Conservation (phyloP, 257 asterid species). For the Nicotiana sylvestris region DNA sequence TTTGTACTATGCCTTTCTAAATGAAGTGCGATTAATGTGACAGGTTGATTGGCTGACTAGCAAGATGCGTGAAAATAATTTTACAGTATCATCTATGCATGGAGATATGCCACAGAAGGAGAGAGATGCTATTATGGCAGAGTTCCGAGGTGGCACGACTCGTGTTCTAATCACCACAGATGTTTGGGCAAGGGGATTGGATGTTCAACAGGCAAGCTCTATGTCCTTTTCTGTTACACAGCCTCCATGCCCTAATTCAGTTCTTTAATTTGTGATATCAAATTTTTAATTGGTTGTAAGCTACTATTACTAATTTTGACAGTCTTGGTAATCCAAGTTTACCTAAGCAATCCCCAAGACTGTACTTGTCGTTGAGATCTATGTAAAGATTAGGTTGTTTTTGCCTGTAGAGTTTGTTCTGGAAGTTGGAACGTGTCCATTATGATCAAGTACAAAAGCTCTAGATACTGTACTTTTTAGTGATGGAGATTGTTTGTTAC, state of each 20-base stretch:
- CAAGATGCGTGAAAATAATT: slow-evolving; percentile 84
- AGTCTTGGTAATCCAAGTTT: neutral
- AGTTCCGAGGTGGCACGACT: slow-evolving; percentile 78
- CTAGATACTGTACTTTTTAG: neutral
- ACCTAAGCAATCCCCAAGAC: neutral
- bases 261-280: neutral
- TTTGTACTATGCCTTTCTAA: neutral
- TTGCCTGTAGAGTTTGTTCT: neutral
- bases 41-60: slow-evolving; percentile 95
- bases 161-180: slow-evolving; percentile 96
- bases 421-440: neutral
- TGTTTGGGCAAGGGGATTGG: slow-evolving; percentile 99
- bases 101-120: slow-evolving; percentile 99
- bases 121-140: slow-evolving; percentile 87
- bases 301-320: neutral
- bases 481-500: neutral
- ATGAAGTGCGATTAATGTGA: neutral
- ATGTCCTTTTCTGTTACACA: neutral
- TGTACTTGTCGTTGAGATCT: neutral
- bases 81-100: slow-evolving; percentile 95
- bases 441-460: neutral
- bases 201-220: slow-evolving; percentile 85
- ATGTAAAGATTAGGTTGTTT: neutral
- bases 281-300: neutral
- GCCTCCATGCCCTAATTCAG: neutral